phyloP scores from a whole-genome alignment of 176 grass and related monocot species.

The Rhynchospora breviuscula region DNA sequence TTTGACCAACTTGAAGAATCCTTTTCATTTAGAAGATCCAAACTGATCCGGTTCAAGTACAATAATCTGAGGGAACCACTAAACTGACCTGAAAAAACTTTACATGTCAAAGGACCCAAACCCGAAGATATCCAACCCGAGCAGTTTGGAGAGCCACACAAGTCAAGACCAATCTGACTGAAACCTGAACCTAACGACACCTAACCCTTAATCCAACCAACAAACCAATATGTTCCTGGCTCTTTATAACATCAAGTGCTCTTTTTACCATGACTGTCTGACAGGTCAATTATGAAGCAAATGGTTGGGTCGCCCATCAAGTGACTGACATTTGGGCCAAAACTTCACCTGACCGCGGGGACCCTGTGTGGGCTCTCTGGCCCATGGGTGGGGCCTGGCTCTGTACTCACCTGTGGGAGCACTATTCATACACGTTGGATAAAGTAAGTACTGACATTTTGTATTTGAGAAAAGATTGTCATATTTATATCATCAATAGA shows the following conservation, averaged over 20 bases:
- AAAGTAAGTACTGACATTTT: constrained; percentile 43
- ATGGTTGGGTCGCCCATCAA: constrained; percentile 90
- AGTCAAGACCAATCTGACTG: background rate
- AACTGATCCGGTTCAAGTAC: background rate
- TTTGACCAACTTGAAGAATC: background rate
- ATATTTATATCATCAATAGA: too few relatives aligned
- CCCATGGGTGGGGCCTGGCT: constrained; percentile 97
- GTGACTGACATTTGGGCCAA: constrained; percentile 93
- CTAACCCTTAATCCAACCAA: background rate
- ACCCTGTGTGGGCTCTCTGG: constrained; percentile 78
- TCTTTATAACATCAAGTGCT: background rate
- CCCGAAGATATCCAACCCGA: background rate
- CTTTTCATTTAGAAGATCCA: background rate
- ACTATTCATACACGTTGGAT: constrained; percentile 85
- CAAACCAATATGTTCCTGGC: background rate
- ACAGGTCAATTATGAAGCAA: constrained; percentile 76
- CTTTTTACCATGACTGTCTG: background rate
- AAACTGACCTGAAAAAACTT: background rate
- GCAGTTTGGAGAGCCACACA: background rate
- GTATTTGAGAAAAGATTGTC: background rate
- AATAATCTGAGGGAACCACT: background rate
- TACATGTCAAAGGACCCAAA: background rate
- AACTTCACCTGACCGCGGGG: constrained; percentile 69
- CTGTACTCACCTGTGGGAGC: constrained; percentile 89
- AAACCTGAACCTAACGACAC: background rate